Evolutionary conservation across 257 asterid genomes (phyloP).

Genomic region (Hygrophila difformis): DNA sequence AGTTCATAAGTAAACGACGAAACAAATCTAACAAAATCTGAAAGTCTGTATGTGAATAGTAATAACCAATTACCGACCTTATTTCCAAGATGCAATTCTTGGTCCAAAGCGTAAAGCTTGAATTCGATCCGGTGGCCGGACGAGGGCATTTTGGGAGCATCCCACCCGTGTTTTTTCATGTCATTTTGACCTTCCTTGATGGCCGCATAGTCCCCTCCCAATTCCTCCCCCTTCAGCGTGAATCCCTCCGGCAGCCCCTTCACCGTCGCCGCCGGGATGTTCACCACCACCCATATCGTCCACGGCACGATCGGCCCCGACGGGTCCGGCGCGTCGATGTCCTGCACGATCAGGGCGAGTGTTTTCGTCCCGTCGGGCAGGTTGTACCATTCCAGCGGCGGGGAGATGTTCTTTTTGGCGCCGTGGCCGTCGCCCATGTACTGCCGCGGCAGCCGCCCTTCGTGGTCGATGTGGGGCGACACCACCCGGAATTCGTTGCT

Average conservation of each 20-base stretch:
- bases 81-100: constrained; percentile 46
- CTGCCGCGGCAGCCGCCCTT: constrained; percentile 61
- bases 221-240: constrained; percentile 45
- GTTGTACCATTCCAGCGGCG: constrained; percentile 86
- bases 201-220: constrained; percentile 36
- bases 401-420: constrained; percentile 50
- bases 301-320: constrained; percentile 48
- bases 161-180: constrained; percentile 65
- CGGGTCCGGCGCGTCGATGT: constrained; percentile 76
- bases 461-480: constrained; percentile 37
- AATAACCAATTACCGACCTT: constrained; percentile 40
- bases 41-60: not conserved
- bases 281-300: constrained; percentile 63
- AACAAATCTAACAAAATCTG: not conserved
- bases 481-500: constrained; percentile 59
- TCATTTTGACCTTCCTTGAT: constrained; percentile 65
- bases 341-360: constrained; percentile 59
- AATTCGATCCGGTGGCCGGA: constrained; percentile 72
- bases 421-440: constrained; percentile 83
- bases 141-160: constrained; percentile 45
- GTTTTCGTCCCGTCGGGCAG: constrained; percentile 52
- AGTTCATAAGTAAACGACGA: too few species aligned
- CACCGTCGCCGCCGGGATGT: constrained; percentile 61
- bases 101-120: constrained; percentile 67
- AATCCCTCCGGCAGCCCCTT: constrained; percentile 88